Percentiles rank a stretch among this genome's conserved stretches.
These are phyloP conservation scores for Perkinsela sp. DNA, from an alignment of 208 protist species.

Conservation along the genomic window DNA sequence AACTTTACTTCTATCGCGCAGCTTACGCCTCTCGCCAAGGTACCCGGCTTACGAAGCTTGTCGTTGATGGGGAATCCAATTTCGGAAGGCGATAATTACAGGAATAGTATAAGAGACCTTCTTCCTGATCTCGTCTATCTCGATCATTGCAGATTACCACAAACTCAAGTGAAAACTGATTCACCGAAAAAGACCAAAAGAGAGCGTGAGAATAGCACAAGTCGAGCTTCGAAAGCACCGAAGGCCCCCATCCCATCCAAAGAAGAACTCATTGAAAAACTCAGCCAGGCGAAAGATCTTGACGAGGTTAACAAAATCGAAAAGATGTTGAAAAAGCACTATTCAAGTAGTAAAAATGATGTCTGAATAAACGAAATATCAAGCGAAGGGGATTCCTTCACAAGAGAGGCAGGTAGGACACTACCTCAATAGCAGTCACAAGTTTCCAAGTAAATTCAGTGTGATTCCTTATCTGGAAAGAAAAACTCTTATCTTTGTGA, in stretches of 20 bases:
- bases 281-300: neutral
- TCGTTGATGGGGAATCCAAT: neutral
- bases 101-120: neutral
- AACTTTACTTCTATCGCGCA: neutral
- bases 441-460: too few relatives aligned
- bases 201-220: neutral
- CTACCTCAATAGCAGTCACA: too few relatives aligned
- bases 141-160: neutral
- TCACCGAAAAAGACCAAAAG: neutral
- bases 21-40: neutral
- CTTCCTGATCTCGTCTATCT: neutral
- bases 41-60: neutral
- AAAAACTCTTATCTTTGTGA: too few relatives aligned
- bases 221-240: neutral
- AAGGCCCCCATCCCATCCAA: neutral
- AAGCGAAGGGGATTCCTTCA: too few relatives aligned
- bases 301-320: neutral
- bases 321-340: neutral
- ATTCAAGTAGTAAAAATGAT: too few relatives aligned
- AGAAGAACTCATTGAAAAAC: neutral
- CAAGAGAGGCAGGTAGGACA: too few relatives aligned
- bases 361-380: too few relatives aligned
- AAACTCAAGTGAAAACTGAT: too few relatives aligned
- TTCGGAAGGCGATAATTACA: neutral
- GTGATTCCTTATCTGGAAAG: too few relatives aligned